Percentiles rank a stretch among this genome's conserved stretches.
These are phyloP conservation scores for Kalmusia sp. DNA, from an alignment of 2,329 filamentous ascomycete genomes.

Conservation along the genomic window DNA sequence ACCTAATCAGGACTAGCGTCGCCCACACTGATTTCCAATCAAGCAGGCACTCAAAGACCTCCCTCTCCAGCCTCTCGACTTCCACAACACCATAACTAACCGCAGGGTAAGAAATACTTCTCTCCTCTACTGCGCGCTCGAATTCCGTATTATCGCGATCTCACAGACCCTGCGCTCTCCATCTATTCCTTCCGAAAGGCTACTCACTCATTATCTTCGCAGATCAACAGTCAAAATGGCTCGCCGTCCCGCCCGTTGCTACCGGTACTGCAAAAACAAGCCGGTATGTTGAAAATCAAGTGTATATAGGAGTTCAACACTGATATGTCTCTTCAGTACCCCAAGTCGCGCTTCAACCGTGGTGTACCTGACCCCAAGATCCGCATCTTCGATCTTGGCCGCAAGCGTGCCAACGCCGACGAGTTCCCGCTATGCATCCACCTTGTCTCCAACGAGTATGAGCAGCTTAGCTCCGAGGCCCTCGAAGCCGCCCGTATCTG, in stretches of 20 bases:
- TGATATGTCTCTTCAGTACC: constrained; percentile 75
- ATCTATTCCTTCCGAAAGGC: constrained; percentile 3
- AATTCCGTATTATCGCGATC: neutral
- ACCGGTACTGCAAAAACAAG: constrained; percentile 99
- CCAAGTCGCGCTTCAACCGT: constrained; percentile 99
- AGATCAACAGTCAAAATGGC: constrained; percentile 84
- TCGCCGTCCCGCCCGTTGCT: constrained; percentile 98
- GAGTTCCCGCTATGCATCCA: constrained; percentile 98
- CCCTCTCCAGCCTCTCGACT: constrained; percentile 19
- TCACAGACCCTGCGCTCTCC: constrained; percentile 8
- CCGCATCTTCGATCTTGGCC: constrained; percentile 98
- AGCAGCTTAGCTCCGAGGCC: constrained; percentile 99
- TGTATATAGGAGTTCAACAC: constrained; percentile 38
- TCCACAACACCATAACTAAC: constrained; percentile 34
- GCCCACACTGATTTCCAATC: constrained; percentile 29
- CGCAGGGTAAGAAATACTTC: constrained; percentile 33
- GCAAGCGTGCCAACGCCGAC: constrained; percentile 98
- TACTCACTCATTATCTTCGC: constrained; percentile 50
- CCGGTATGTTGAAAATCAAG: constrained; percentile 58
- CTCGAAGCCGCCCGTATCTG: constrained; percentile 99
- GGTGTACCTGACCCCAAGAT: constrained; percentile 86
- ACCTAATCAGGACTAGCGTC: constrained; percentile 8
- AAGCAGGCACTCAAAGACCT: constrained; percentile 19
- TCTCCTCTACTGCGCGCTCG: neutral
- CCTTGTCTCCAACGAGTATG: constrained; percentile 99